Percentiles rank a stretch among this genome's conserved stretches.
phyloP scores from a whole-genome alignment of 164 flowering plant genomes.

The Buxus sempervirens region DNA sequence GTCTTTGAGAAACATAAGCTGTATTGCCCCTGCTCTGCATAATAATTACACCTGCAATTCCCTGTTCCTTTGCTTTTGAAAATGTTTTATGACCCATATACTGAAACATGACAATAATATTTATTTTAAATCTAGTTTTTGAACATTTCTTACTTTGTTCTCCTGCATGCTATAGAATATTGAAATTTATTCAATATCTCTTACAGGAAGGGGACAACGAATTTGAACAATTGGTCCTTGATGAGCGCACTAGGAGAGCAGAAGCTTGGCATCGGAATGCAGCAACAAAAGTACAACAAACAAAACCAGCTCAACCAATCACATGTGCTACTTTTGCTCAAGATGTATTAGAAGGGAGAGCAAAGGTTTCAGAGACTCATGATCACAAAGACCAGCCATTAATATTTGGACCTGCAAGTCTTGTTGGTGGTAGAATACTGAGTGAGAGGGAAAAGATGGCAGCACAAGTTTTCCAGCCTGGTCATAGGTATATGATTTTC shows the following conservation, averaged over 20 bases:
- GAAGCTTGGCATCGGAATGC: constrained; percentile 88
- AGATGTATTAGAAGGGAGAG: constrained; percentile 97
- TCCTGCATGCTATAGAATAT: not conserved
- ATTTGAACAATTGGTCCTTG: constrained; percentile 52
- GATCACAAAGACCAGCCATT: constrained; percentile 89
- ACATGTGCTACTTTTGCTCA: constrained; percentile 99
- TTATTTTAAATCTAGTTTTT: not conserved
- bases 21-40: no score
- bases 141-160: not conserved
- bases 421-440: constrained; percentile 55
- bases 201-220: constrained; percentile 68
- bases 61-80: no score
- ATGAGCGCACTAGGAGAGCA: constrained; percentile 73
- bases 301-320: constrained; percentile 82
- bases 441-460: constrained; percentile 85
- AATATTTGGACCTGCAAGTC: constrained; percentile 92
- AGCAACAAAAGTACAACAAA: constrained; percentile 51
- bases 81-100: no score
- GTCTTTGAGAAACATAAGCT: no score
- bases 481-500: constrained; percentile 49
- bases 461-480: constrained; percentile 94
- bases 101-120: no score
- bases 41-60: no score
- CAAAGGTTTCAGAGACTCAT: constrained; percentile 61
- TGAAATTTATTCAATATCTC: constrained; percentile 2